phyloP scores from a whole-genome alignment of 2,329 filamentous ascomycete genomes.

The Verticillium alfalfae region DNA sequence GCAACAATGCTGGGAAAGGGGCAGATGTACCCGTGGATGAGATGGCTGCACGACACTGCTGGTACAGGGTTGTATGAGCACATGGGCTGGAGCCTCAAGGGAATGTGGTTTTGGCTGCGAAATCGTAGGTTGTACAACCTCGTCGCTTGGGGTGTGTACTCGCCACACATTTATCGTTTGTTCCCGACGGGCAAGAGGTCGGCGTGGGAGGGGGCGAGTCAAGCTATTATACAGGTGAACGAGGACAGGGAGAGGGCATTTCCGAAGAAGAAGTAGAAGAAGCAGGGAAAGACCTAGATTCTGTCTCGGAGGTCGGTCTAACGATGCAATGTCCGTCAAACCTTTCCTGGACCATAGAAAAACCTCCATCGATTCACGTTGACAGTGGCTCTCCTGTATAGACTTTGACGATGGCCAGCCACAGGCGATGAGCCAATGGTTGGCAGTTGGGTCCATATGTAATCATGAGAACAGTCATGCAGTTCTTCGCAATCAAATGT shows the following conservation, averaged over 20 bases:
- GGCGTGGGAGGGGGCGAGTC: constrained; percentile 31
- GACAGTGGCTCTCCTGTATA: too few relatives aligned
- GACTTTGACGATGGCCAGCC: too few relatives aligned
- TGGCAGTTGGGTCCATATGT: too few relatives aligned
- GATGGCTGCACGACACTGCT: constrained; percentile 33
- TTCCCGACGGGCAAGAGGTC: constrained; percentile 33
- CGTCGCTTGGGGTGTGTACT: constrained; percentile 30
- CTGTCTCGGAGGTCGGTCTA: background rate
- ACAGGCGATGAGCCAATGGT: too few relatives aligned
- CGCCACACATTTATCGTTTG: constrained; percentile 31
- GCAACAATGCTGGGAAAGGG: constrained; percentile 19
- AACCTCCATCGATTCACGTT: too few relatives aligned
- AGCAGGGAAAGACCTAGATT: background rate
- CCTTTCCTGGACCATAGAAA: too few relatives aligned
- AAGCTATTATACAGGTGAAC: constrained; percentile 25
- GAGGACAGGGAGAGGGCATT: constrained; percentile 5
- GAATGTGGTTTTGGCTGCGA: constrained; percentile 34
- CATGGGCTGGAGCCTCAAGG: constrained; percentile 31
- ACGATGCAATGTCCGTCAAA: background rate
- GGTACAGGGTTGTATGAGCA: constrained; percentile 32
- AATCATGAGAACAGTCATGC: too few relatives aligned
- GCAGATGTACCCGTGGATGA: constrained; percentile 26
- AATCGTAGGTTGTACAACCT: constrained; percentile 30
- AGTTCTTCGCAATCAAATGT: too few relatives aligned
- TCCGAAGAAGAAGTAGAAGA: background rate